phyloP scores from a whole-genome alignment of 75 land plant species.

The Pinus taeda region DNA sequence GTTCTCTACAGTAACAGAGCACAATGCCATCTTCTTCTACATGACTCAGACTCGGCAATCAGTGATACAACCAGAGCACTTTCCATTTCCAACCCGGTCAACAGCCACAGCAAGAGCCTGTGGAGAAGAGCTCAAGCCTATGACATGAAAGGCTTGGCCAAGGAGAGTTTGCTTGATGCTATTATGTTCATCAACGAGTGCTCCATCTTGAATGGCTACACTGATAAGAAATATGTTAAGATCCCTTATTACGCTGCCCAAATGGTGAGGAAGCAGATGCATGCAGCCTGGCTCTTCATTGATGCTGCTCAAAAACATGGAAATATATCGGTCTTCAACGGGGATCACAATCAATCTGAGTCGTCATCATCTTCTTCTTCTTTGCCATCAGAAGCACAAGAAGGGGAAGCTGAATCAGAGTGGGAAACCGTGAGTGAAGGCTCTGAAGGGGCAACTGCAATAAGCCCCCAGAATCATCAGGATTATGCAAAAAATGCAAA shows the following conservation, averaged over 20 bases:
- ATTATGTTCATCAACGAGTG: conserved; percentile 56
- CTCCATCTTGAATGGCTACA: not conserved
- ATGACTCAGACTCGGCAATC: conserved; percentile 46
- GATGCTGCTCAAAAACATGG: conserved; percentile 11
- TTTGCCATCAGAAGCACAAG: not conserved
- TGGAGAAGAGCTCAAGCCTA: conserved; percentile 90
- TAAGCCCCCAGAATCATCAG: not conserved
- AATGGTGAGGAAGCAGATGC: conserved; percentile 79
- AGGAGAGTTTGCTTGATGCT: conserved; percentile 78
- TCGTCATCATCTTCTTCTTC: conserved; percentile 2
- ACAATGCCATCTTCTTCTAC: conserved; percentile 58
- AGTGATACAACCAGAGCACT: conserved; percentile 79
- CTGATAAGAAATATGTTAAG: conserved; percentile 16
- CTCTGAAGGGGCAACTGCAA: not conserved
- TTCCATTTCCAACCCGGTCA: conserved; percentile 40
- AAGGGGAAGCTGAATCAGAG: conserved; percentile 8
- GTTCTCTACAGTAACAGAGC: conserved; percentile 79
- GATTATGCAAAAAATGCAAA: not conserved
- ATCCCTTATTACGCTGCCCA: conserved; percentile 58
- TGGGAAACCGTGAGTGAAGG: conserved; percentile 10
- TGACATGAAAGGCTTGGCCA: conserved; percentile 65
- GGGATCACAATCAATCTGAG: not conserved
- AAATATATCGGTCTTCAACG: not conserved
- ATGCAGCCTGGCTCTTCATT: conserved; percentile 53
- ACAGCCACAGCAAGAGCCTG: conserved; percentile 62